Base-by-base conservation (phyloP, 495 filamentous ascomycete species). In the Margaritispora aquatica region DNA sequence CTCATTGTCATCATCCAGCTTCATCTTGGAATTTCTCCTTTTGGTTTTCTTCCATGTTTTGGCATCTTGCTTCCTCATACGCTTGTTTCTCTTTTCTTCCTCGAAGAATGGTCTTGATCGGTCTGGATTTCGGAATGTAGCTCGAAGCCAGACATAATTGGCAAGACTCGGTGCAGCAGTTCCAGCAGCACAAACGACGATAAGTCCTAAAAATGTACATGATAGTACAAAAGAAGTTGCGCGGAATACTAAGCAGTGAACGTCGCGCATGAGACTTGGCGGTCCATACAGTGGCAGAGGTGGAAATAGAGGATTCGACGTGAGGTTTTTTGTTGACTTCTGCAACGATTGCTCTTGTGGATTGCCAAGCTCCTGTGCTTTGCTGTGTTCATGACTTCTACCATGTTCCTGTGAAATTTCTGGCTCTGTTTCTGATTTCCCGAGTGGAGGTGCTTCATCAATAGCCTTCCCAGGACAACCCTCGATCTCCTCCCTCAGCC, bases 221-320 rank as follows among this genome's bases (percentile, higher is more conserved):
- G 90, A 93, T 7, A 96, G 74, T 20, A 92, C 74, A 52, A 88
- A 86, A 0, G 91, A 91, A 0, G 83, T 74, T 15, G 75, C 58
- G 11, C 85, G 81, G 50, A 92, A 86, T 7, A 71, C 66, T 26
- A 75, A 70, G 67, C 79, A 87, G 59, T 90, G 86, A n/a, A 91
- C 24, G 31, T 81, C 76, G 38, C 85, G 73, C 24, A 86, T 56
- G 1, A 78, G 22, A 2, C 87, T 84, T 0, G 91, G 85, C 0
- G 91, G 86, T 0, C 88, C 88, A 62, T 96, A 96, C 2, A 89
- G 73, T 0, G 92, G 92, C 15, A 97, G 70, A 9, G 90, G 88
- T 11, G 93, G 93, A 65, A 97, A 97, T 1, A 96, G 72, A 8
- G 92, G 92, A 66, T 96, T 86, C 7, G 86, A 90, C 65, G 81